These are phyloP conservation scores for Alternaria solani DNA, from an alignment of 2,329 filamentous ascomycete species.

Conservation along the genomic window DNA sequence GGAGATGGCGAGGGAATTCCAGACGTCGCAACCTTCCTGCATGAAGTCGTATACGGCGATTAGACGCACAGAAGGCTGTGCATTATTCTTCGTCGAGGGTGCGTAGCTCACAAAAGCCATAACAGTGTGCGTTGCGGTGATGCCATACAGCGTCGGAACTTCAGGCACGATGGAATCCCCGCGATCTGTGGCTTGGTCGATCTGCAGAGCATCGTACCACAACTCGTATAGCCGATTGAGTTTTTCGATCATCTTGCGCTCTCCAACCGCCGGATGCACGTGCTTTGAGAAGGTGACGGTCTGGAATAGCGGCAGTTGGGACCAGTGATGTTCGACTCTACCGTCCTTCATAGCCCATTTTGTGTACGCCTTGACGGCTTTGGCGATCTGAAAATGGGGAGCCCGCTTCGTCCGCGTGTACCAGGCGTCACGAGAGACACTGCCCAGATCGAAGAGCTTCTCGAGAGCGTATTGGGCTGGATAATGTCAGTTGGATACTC, in stretches of 20 bases:
- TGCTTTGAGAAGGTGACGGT: slow-evolving; percentile 53
- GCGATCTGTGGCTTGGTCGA: slow-evolving; percentile 18
- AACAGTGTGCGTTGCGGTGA: slow-evolving; percentile 62
- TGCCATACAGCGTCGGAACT: slow-evolving; percentile 61
- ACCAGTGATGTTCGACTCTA: slow-evolving; percentile 48
- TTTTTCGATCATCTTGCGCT: slow-evolving; percentile 54
- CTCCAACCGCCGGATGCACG: slow-evolving; percentile 51
- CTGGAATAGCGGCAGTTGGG: slow-evolving; percentile 56
- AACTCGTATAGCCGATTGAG: slow-evolving; percentile 54
- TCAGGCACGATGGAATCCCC: slow-evolving; percentile 23
- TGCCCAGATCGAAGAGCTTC: slow-evolving; percentile 60
- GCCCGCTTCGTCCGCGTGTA: slow-evolving; percentile 49
- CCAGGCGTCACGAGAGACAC: slow-evolving; percentile 60
- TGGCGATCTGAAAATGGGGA: slow-evolving; percentile 51
- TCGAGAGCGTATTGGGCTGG: slow-evolving; percentile 61
- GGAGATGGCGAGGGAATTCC: slow-evolving; percentile 66
- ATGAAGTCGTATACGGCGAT: slow-evolving; percentile 64
- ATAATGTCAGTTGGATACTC: slow-evolving; percentile 17
- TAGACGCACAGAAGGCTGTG: slow-evolving; percentile 44
- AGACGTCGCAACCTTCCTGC: slow-evolving; percentile 64
- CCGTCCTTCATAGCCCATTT: slow-evolving; percentile 63
- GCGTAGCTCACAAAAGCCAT: slow-evolving; percentile 62
- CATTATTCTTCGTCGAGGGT: slow-evolving; percentile 41
- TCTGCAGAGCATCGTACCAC: slow-evolving; percentile 53
- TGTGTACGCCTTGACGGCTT: slow-evolving; percentile 58